Evolutionary conservation across 495 filamentous ascomycete species (phyloP).

Genomic region (Trichocladium antarcticum): DNA sequence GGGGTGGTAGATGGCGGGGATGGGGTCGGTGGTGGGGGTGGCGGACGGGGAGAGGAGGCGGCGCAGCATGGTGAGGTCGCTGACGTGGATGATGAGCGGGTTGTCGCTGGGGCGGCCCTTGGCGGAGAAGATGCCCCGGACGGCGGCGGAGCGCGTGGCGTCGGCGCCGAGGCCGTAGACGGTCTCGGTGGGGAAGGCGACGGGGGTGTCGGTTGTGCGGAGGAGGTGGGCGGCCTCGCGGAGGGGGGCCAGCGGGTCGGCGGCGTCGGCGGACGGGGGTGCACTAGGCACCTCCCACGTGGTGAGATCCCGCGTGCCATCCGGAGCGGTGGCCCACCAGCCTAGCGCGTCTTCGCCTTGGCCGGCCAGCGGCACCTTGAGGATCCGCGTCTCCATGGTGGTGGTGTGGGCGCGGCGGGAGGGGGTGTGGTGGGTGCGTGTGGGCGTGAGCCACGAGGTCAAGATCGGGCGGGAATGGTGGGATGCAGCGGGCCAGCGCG

Average conservation of each 20-base stretch:
- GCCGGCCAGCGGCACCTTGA: conserved; percentile 18
- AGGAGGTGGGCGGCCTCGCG: conserved; percentile 49
- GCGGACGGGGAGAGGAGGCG: conserved; percentile 36
- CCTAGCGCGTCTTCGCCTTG: conserved; percentile 16
- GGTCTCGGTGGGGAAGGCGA: conserved; percentile 96
- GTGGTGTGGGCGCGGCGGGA: conserved; percentile 1
- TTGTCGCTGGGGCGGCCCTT: conserved; percentile 90
- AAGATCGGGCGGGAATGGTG: neutral
- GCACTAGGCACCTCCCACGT: conserved; percentile 15
- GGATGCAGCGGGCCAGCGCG: conserved; percentile 20
- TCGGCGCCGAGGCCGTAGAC: conserved; percentile 95
- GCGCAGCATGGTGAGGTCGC: conserved; percentile 68
- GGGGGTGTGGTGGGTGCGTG: conserved; percentile 11
- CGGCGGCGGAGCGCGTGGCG: conserved; percentile 61
- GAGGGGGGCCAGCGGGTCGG: conserved; percentile 21
- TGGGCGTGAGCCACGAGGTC: neutral
- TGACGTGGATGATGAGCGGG: conserved; percentile 85
- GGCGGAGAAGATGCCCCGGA: conserved; percentile 80
- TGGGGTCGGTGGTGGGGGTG: conserved; percentile 29
- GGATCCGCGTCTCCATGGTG: conserved; percentile 27
- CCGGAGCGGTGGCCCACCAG: conserved; percentile 6
- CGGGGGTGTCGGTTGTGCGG: conserved; percentile 53
- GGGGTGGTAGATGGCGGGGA: conserved; percentile 72
- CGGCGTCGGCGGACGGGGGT: neutral
- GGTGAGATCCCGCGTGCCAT: conserved; percentile 4